phyloP scores from a whole-genome alignment of 306 rosid species.

The Cicer arietinum region DNA sequence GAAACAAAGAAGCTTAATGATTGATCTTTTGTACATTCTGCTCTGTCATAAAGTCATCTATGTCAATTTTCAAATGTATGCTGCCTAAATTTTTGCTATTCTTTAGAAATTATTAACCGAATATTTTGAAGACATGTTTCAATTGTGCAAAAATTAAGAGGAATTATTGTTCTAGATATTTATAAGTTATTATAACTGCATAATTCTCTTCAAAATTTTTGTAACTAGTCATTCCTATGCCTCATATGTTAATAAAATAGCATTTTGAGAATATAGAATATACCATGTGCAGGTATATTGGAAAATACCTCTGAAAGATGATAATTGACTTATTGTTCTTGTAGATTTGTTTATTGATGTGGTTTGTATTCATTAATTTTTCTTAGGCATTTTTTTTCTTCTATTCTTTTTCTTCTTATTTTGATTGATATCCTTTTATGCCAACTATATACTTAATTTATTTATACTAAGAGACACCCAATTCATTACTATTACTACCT shows the following conservation, averaged over 20 bases:
- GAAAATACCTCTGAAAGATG: background rate
- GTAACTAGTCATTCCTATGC: background rate
- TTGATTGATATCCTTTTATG: constrained; percentile 1
- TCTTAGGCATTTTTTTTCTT: background rate
- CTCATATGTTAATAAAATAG: background rate
- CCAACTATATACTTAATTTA: constrained; percentile 6
- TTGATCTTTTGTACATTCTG: background rate
- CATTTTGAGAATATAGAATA: background rate
- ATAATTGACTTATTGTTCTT: background rate
- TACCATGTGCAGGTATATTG: background rate
- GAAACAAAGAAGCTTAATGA: constrained; percentile 13
- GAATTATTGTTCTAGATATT: background rate
- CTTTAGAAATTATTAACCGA: background rate
- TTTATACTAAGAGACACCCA: background rate
- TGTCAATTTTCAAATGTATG: background rate
- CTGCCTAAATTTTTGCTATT: background rate
- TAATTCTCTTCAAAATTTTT: background rate
- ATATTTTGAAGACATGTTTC: background rate
- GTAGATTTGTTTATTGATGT: background rate
- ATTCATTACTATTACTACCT: constrained; percentile 1
- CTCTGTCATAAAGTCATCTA: background rate
- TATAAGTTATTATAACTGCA: background rate
- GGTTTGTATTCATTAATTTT: constrained; percentile 5
- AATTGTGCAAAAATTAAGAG: background rate
- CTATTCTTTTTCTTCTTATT: background rate